Evolutionary conservation across 306 rosid genomes (phyloP).

Genomic region (Cicer yamashitae): DNA sequence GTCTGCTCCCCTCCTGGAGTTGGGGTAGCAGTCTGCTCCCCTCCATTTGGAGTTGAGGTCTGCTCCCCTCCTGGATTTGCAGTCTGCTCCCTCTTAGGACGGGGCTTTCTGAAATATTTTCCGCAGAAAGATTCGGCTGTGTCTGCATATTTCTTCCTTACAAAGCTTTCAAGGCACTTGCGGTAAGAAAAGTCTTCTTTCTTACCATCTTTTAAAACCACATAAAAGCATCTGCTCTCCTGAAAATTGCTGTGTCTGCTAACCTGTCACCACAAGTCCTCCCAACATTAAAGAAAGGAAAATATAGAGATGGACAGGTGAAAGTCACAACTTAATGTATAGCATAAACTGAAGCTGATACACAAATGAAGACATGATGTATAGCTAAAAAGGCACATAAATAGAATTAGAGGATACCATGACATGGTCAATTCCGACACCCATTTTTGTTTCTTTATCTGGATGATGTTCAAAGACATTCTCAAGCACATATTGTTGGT

Average conservation of each 20-base stretch:
- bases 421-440: conserved; percentile 77
- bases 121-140: conserved; percentile 62
- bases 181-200: conserved; percentile 80
- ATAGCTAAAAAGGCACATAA: conserved; percentile 26
- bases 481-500: conserved; percentile 66
- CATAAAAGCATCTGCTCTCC: conserved; percentile 81
- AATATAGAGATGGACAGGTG: not conserved
- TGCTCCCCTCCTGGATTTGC: conserved; percentile 12
- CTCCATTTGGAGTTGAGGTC: not conserved
- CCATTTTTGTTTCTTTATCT: conserved; percentile 85
- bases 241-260: conserved; percentile 67
- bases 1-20: conserved; percentile 13
- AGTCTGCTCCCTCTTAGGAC: conserved; percentile 45
- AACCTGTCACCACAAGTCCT: conserved; percentile 59
- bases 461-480: conserved; percentile 86
- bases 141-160: conserved; percentile 67
- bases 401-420: conserved; percentile 61
- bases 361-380: not conserved
- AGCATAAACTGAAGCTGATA: not conserved
- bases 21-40: not conserved
- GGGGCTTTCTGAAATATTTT: conserved; percentile 68
- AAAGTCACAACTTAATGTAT: not conserved
- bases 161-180: conserved; percentile 68
- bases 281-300: conserved; percentile 9
- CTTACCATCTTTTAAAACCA: conserved; percentile 71